These are phyloP conservation scores for Tylopilus felleus DNA, from an alignment of 768 basidiomycete species.

Conservation along the genomic window DNA sequence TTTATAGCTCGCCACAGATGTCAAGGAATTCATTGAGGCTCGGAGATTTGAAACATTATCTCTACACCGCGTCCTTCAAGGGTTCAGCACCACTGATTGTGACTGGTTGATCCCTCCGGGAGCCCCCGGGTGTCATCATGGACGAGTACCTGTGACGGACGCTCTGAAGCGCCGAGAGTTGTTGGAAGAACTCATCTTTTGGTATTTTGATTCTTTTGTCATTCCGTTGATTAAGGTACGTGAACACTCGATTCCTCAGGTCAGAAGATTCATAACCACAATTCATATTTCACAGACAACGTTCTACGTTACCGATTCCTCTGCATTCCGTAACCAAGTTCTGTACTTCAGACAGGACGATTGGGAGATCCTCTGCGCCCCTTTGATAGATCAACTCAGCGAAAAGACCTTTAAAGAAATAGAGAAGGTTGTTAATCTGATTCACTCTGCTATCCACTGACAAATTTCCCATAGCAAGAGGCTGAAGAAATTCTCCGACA, in stretches of 20 bases:
- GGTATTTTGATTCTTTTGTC: slow-evolving; percentile 90
- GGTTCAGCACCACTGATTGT: slow-evolving; percentile 69
- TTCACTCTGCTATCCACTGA: neutral
- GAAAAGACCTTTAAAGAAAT: slow-evolving; percentile 68
- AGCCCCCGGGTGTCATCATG: slow-evolving; percentile 34
- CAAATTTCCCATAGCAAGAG: slow-evolving; percentile 45
- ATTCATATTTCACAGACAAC: slow-evolving; percentile 58
- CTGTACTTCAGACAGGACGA: slow-evolving; percentile 95
- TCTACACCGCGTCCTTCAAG: slow-evolving; percentile 74
- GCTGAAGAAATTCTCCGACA: slow-evolving; percentile 65
- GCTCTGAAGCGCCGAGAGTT: slow-evolving; percentile 74
- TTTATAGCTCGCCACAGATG: slow-evolving; percentile 42
- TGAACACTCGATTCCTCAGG: neutral
- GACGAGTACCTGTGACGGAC: slow-evolving; percentile 61
- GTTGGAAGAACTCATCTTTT: slow-evolving; percentile 85
- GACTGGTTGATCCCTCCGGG: slow-evolving; percentile 68
- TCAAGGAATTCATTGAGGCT: slow-evolving; percentile 67
- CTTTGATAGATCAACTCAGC: slow-evolving; percentile 74
- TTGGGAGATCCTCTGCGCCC: slow-evolving; percentile 81
- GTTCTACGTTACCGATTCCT: slow-evolving; percentile 93
- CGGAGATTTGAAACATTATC: slow-evolving; percentile 81
- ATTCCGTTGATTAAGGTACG: slow-evolving; percentile 73
- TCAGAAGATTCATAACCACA: neutral
- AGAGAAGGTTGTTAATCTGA: slow-evolving; percentile 46
- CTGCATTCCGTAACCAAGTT: slow-evolving; percentile 75